phyloP scores from a whole-genome alignment of 2,329 filamentous ascomycete species.

The Neonectria ditissima region DNA sequence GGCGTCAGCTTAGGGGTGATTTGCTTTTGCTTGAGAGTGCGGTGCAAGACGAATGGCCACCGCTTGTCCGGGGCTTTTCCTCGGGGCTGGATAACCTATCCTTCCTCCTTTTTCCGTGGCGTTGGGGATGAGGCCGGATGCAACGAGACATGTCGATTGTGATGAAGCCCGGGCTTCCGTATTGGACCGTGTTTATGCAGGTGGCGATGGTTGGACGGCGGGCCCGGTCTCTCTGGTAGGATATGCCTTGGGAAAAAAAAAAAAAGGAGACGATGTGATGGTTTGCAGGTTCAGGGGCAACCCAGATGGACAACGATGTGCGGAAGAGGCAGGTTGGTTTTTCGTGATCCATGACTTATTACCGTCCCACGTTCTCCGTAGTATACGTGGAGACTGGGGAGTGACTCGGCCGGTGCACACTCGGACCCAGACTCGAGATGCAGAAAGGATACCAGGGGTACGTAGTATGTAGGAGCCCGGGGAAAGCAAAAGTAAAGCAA shows the following conservation, averaged over 20 bases:
- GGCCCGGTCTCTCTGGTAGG: too few relatives aligned
- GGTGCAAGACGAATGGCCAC: neutral
- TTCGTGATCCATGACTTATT: slow-evolving; percentile 2
- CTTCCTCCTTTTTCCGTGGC: neutral
- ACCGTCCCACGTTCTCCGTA: slow-evolving; percentile 9
- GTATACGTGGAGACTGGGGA: slow-evolving; percentile 6
- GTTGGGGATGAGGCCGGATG: neutral
- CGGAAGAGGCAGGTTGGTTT: neutral
- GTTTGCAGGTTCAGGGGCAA: slow-evolving; percentile 12
- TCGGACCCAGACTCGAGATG: neutral
- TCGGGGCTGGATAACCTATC: neutral
- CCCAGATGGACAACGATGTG: neutral
- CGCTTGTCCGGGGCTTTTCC: neutral
- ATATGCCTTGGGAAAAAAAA: too few relatives aligned
- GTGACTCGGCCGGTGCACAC: neutral
- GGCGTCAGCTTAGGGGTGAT: neutral
- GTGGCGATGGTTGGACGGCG: neutral
- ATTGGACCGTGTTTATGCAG: neutral
- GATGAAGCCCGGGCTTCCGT: neutral
- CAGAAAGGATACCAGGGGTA: neutral
- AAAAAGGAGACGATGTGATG: slow-evolving; percentile 1
- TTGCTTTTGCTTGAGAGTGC: neutral
- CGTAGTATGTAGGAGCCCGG: too few relatives aligned
- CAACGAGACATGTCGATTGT: slow-evolving; percentile 16
- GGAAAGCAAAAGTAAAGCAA: too few relatives aligned